Conservation (phyloP, 2,329 filamentous ascomycete species). For the Leptographium flavum region DNA sequence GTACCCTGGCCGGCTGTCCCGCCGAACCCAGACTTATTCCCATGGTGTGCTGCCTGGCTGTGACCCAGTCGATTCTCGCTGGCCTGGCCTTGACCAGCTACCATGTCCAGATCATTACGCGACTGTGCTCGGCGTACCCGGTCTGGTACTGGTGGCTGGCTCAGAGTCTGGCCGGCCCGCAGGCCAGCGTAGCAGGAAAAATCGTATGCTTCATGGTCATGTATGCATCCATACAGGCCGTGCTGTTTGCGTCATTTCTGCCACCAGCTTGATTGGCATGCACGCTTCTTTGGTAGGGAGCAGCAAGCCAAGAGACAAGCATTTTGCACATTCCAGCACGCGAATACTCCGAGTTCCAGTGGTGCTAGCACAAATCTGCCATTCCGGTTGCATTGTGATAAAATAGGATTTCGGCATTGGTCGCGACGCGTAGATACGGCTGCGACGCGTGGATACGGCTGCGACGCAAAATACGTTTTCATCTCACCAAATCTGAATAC, state of each 20-base stretch:
- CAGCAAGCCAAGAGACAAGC: not conserved
- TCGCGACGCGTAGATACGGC: too few relatives aligned
- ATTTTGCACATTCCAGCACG: too few relatives aligned
- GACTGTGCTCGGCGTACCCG: conserved; percentile 76
- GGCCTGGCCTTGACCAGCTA: conserved; percentile 62
- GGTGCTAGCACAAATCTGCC: too few relatives aligned
- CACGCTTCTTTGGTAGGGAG: too few relatives aligned
- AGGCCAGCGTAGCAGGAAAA: conserved; percentile 11
- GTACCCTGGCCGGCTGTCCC: not conserved
- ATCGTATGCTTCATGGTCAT: conserved; percentile 57
- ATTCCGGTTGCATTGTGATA: too few relatives aligned
- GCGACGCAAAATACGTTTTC: too few relatives aligned
- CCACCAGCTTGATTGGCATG: conserved; percentile 54
- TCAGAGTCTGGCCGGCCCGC: conserved; percentile 14
- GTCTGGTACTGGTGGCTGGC: conserved; percentile 81
- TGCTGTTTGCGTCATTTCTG: conserved; percentile 77
- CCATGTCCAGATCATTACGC: conserved; percentile 87
- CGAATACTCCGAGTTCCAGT: too few relatives aligned
- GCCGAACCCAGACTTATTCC: conserved; percentile 10
- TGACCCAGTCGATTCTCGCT: conserved; percentile 59
- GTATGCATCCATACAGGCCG: conserved; percentile 72
- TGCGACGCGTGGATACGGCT: too few relatives aligned
- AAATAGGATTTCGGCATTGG: too few relatives aligned
- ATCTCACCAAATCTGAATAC: too few relatives aligned
- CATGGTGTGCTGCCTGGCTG: conserved; percentile 44